A percentile compares a stretch with the other conserved stretches of the same genome.
phyloP scores from a whole-genome alignment of 345 rosid species.

The Streptanthus diversifolius region DNA sequence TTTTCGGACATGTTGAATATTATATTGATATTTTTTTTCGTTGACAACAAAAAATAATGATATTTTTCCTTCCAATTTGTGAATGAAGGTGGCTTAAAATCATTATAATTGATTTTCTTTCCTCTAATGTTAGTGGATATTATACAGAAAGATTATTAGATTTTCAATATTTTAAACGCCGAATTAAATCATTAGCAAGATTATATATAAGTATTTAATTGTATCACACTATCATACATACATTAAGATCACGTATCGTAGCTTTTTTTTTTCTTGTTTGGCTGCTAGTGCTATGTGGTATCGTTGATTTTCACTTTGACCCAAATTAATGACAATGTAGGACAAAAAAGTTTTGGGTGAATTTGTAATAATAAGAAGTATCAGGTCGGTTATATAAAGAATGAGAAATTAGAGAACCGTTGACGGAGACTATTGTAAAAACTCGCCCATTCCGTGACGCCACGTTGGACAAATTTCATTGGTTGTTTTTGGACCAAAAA shows the following conservation, averaged over 20 bases:
- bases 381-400: neutral
- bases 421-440: constrained; percentile 6
- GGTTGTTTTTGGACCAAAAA: neutral
- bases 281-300: neutral
- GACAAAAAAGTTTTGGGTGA: neutral
- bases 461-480: constrained; percentile 19
- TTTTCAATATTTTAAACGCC: too few relatives aligned
- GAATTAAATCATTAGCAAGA: neutral
- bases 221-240: neutral
- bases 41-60: too few relatives aligned
- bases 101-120: too few relatives aligned
- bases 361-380: neutral
- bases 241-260: neutral
- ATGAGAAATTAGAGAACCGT: neutral
- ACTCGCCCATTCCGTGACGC: neutral
- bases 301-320: neutral
- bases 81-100: too few relatives aligned
- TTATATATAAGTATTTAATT: neutral
- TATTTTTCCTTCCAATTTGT: too few relatives aligned
- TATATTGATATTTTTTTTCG: too few relatives aligned
- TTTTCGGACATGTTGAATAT: neutral
- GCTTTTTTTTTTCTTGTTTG: neutral
- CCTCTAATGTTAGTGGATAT: too few relatives aligned
- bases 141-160: too few relatives aligned
- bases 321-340: neutral